These are phyloP conservation scores for Fusarium concolor DNA, from an alignment of 2,329 filamentous ascomycete species.

Conservation along the genomic window DNA sequence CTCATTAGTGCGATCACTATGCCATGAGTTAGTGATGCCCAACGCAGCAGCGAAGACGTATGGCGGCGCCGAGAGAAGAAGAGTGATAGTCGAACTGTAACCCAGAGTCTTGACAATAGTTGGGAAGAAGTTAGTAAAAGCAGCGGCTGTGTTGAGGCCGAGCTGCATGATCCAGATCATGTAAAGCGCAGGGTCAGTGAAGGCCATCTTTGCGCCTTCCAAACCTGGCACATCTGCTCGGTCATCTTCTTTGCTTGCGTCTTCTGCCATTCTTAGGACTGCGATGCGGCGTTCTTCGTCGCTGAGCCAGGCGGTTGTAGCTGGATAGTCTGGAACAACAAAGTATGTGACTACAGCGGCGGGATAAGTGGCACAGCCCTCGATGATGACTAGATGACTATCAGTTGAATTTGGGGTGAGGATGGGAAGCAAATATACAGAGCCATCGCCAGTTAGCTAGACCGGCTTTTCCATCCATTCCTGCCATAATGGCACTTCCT, in stretches of 20 bases:
- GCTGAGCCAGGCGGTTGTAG: constrained; percentile 11
- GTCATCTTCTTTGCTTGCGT: constrained; percentile 14
- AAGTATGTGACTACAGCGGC: constrained; percentile 17
- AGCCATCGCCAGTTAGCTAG: constrained; percentile 69
- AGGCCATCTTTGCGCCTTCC: constrained; percentile 13
- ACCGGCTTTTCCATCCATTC: constrained; percentile 70
- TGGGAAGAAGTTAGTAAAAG: constrained; percentile 20
- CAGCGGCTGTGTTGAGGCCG: constrained; percentile 11
- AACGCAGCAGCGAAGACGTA: constrained; percentile 13
- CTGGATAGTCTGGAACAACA: constrained; percentile 20
- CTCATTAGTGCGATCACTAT: constrained; percentile 8
- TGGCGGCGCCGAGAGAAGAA: constrained; percentile 9
- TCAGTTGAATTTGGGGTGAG: accelerated
- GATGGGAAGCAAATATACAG: background rate
- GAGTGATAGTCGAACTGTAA: constrained; percentile 2
- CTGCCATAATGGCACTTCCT: constrained; percentile 72
- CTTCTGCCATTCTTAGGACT: constrained; percentile 10
- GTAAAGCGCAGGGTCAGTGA: constrained; percentile 5
- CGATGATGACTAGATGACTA: background rate
- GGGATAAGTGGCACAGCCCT: constrained; percentile 14
- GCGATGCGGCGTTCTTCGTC: constrained; percentile 11
- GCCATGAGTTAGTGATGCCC: constrained; percentile 14
- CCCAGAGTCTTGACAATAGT: constrained; percentile 16
- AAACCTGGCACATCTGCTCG: background rate
- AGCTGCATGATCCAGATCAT: constrained; percentile 26